A percentile compares a stretch with the other conserved stretches of the same genome.
These are phyloP conservation scores for Chaetothyriales sp. DNA, from an alignment of 2,329 filamentous ascomycete species.

Conservation along the genomic window DNA sequence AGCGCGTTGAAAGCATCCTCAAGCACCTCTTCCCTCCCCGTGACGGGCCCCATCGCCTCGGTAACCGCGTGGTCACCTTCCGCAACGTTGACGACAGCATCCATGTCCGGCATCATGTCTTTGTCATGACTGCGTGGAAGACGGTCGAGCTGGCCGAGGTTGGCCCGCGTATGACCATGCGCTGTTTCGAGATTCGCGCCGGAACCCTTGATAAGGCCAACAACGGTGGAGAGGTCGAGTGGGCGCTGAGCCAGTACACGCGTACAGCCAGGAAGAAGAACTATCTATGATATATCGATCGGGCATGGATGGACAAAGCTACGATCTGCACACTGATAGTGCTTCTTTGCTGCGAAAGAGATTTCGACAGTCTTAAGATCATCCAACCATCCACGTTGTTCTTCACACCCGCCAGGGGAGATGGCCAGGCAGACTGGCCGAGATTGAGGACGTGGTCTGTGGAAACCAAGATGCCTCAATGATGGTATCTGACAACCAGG, in stretches of 20 bases:
- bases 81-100: conserved; percentile 80
- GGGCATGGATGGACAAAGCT: not conserved
- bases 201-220: conserved; percentile 80
- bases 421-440: too few relatives aligned
- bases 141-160: conserved; percentile 80
- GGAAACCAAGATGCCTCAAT: too few relatives aligned
- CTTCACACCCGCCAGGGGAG: too few relatives aligned
- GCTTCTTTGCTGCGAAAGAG: too few relatives aligned
- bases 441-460: too few relatives aligned
- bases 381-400: too few relatives aligned
- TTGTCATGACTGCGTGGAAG: conserved; percentile 81
- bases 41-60: conserved; percentile 65
- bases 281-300: conserved; percentile 45
- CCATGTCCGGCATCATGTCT: conserved; percentile 85
- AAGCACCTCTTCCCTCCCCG: conserved; percentile 90
- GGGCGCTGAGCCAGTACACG: conserved; percentile 92
- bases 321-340: not conserved
- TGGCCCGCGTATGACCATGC: conserved; percentile 93
- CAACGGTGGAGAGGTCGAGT: conserved; percentile 83
- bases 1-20: conserved; percentile 71
- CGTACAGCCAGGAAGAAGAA: conserved; percentile 90
- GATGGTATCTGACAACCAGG: too few relatives aligned
- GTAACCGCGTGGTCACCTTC: conserved; percentile 80
- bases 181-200: conserved; percentile 78
- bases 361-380: too few relatives aligned